A percentile compares a stretch with the other conserved stretches of the same genome.
Evolutionary conservation across 2,329 filamentous ascomycete species (phyloP).

Genomic region (Allantophomopsis cytisporea): DNA sequence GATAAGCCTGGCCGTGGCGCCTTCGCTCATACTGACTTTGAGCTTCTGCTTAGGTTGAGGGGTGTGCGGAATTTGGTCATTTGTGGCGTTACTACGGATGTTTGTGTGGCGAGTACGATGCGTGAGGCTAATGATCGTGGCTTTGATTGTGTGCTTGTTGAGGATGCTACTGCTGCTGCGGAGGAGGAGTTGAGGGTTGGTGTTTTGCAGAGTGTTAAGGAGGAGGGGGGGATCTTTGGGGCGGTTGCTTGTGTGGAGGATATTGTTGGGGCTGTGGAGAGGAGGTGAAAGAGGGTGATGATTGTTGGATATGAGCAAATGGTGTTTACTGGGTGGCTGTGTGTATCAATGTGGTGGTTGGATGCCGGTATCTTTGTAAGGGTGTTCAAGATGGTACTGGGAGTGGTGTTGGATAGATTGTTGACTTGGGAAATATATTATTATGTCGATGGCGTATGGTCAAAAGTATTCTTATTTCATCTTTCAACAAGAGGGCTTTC

Average conservation of each 20-base stretch:
- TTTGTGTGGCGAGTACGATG: conserved; percentile 21
- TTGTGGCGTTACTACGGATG: conserved; percentile 21
- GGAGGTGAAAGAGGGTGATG: background rate
- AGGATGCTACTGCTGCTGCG: conserved; percentile 10
- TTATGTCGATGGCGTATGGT: too few species aligned
- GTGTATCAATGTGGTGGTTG: too few species aligned
- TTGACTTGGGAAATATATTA: too few species aligned
- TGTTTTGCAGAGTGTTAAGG: too few species aligned
- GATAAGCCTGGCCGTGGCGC: conserved; percentile 18
- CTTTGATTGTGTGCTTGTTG: conserved; percentile 18
- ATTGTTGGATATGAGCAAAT: too few species aligned
- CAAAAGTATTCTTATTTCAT: too few species aligned
- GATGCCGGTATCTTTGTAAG: too few species aligned
- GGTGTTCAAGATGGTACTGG: too few species aligned
- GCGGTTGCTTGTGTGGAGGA: conserved; percentile 12
- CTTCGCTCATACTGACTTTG: conserved; percentile 23
- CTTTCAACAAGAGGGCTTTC: too few species aligned
- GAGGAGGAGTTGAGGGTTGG: conserved; percentile 8
- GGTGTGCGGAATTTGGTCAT: conserved; percentile 19
- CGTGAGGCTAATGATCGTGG: conserved; percentile 20
- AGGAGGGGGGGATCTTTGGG: conserved; percentile 22
- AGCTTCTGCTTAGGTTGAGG: conserved; percentile 15
- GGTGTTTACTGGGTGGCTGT: too few species aligned
- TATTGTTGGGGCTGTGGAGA: background rate
- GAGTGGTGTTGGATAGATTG: too few species aligned